A percentile compares a stretch with the other conserved stretches of the same genome.
Evolutionary conservation across 257 asterid species (phyloP).

Genomic region (Penstemon eatonii): DNA sequence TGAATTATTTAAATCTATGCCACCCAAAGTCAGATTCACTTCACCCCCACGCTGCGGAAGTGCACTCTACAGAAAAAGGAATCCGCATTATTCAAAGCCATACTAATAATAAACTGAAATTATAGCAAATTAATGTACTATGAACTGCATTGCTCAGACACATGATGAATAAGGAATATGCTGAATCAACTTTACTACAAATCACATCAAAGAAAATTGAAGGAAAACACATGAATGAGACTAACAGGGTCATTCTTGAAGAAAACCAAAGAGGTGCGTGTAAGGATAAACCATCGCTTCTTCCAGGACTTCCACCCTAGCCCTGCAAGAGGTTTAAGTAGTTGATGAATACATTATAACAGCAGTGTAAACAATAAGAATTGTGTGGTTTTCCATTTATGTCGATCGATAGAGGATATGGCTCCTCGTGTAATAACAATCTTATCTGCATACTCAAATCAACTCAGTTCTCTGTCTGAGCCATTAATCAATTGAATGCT

Average conservation of each 20-base stretch:
- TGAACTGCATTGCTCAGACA: slow-evolving; percentile 7
- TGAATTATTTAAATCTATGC: slow-evolving; percentile 91
- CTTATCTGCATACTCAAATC: slow-evolving; percentile 1
- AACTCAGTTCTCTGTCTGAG: slow-evolving; percentile 20
- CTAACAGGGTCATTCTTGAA: slow-evolving; percentile 96
- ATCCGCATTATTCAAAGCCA: slow-evolving; percentile 19
- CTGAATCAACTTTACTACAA: slow-evolving; percentile 20
- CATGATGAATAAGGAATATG: slow-evolving; percentile 16
- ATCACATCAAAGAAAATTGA: slow-evolving; percentile 14
- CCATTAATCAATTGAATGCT: slow-evolving; percentile 16
- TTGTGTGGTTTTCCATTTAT: slow-evolving; percentile 6
- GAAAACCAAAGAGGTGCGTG: slow-evolving; percentile 94
- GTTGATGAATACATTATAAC: slow-evolving; percentile 23
- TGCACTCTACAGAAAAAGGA: slow-evolving; percentile 57
- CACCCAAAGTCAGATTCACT: slow-evolving; percentile 91
- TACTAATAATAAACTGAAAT: slow-evolving; percentile 22
- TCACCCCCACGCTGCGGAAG: slow-evolving; percentile 94
- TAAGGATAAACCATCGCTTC: slow-evolving; percentile 93
- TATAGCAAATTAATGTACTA: slow-evolving; percentile 16
- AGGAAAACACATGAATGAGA: slow-evolving; percentile 25
- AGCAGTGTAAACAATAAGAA: slow-evolving; percentile 3
- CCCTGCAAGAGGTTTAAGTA: slow-evolving; percentile 57
- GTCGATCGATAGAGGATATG: background rate
- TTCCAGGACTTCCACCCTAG: slow-evolving; percentile 98
- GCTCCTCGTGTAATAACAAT: slow-evolving; percentile 8